Conservation (phyloP, 2,329 filamentous ascomycete species). For the Talaromyces sp. region DNA sequence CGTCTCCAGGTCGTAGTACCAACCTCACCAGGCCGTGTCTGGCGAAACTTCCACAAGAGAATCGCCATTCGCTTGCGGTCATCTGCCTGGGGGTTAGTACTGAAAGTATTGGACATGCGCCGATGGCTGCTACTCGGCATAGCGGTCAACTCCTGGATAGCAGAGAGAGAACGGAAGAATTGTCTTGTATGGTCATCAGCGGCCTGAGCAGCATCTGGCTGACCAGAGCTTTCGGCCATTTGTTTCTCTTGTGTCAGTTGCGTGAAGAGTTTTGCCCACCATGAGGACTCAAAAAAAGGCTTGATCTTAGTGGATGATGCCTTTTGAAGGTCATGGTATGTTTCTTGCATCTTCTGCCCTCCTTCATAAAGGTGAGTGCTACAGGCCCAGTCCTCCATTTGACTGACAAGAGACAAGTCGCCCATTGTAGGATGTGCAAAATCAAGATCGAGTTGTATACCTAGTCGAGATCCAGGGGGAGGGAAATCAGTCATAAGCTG, state of each 20-base stretch:
- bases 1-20: conserved; percentile 48
- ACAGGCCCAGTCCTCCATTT: conserved; percentile 46
- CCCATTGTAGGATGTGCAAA: conserved; percentile 37
- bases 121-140: conserved; percentile 28
- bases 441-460: conserved; percentile 45
- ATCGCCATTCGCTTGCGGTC: conserved; percentile 44
- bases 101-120: conserved; percentile 31
- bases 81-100: conserved; percentile 24
- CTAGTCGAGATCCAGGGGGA: conserved; percentile 41
- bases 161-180: conserved; percentile 43
- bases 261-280: conserved; percentile 48
- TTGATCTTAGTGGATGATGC: conserved; percentile 42
- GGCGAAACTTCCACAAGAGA: conserved; percentile 49
- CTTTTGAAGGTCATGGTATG: conserved; percentile 35
- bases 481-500: conserved; percentile 47
- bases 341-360: conserved; percentile 33
- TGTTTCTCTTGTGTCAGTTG: conserved; percentile 42
- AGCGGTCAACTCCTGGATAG: conserved; percentile 48
- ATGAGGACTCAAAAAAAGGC: conserved; percentile 45
- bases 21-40: conserved; percentile 40
- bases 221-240: conserved; percentile 38
- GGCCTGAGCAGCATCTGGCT: conserved; percentile 31
- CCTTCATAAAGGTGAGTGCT: conserved; percentile 45
- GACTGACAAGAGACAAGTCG: conserved; percentile 33
- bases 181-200: conserved; percentile 38